phyloP scores from a whole-genome alignment of 192 early-diverging fungal species.

The Coemansia asiatica region DNA sequence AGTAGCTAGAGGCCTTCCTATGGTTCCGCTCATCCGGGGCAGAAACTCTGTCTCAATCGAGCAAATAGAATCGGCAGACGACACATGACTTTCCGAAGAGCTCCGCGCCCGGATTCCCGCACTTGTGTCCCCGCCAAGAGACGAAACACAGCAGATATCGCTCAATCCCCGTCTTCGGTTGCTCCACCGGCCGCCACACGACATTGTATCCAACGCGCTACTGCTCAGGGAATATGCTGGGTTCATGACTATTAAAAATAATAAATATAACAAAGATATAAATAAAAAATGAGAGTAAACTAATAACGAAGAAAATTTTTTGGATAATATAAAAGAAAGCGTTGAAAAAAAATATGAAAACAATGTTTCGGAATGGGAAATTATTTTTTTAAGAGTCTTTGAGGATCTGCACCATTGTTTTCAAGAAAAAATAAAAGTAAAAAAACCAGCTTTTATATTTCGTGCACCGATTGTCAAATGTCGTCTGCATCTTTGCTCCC shows the following conservation, averaged over 20 bases:
- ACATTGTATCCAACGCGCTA: conserved; percentile 29
- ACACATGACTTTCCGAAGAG: conserved; percentile 9
- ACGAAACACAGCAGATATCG: neutral
- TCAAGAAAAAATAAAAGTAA: no score
- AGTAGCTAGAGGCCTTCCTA: neutral
- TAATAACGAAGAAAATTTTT: no score
- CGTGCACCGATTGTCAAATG: no score
- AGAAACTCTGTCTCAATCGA: conserved; percentile 36
- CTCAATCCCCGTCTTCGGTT: no score
- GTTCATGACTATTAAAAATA: neutral
- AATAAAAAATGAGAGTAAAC: neutral
- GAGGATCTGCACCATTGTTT: no score
- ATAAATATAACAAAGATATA: conserved; percentile 6
- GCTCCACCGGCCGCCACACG: neutral
- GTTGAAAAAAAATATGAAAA: neutral
- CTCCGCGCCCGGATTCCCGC: neutral
- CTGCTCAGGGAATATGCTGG: conserved; percentile 16
- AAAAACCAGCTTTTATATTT: no score
- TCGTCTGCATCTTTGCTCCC: neutral
- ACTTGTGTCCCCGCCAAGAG: neutral
- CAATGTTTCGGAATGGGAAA: no score
- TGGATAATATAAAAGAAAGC: neutral
- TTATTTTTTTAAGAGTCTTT: no score
- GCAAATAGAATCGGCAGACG: conserved; percentile 40
- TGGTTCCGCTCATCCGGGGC: conserved; percentile 16